Evolutionary conservation across 805 yeast genomes (phyloP), one percentile per base, ranked within the genome.

Genomic region (Kodamaea fukazawae): DNA sequence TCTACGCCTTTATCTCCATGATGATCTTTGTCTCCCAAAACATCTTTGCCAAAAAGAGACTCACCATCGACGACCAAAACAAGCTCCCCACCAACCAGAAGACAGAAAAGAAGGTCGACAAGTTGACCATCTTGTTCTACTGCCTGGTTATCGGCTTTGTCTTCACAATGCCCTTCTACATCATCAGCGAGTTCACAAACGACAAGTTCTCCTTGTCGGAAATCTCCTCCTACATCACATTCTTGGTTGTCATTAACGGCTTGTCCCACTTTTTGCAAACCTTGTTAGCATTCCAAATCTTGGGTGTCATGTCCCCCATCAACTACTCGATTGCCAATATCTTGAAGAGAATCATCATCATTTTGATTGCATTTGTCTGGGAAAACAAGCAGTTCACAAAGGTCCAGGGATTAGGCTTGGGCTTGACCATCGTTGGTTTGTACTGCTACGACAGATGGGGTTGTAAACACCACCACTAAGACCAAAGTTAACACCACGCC

Each of bases 291-390:
- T 85, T 85, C 59, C 89, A 83, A 57, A 72, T 85, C 33, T 71
- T 85, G 47, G 91, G 91, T 2, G 56, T 75, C 49, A 71, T 84
- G 16, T 73, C 83, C n/a, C 85, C 93, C 3, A 83, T 85, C 34
- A 83, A 82, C 55, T 85, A 85, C 58, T 81, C 88, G 29, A 81
- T 85, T 54, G 93, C 90, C 22, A 85, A 81, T 57, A 84, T 85
- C 36, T 58, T 83, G 61, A 85, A 85, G 53, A 67, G 91, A 53
- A 84, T 85, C 41, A 77, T 81, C 20, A 82, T 84, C 34, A 85
- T 85, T 40, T 60, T 78, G 15, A 76, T 79, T 46, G 81, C 89
- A 1, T 74, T 85, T 42, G 40, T 80, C 2, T 74, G 83, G 71
- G 91, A 84, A 57, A 76, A 80, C 22, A 65, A 61, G 43, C 45